A percentile compares a stretch with the other conserved stretches of the same genome.
Evolutionary conservation across 495 filamentous ascomycete species (phyloP).

Genomic region (Penicillium pulvis): DNA sequence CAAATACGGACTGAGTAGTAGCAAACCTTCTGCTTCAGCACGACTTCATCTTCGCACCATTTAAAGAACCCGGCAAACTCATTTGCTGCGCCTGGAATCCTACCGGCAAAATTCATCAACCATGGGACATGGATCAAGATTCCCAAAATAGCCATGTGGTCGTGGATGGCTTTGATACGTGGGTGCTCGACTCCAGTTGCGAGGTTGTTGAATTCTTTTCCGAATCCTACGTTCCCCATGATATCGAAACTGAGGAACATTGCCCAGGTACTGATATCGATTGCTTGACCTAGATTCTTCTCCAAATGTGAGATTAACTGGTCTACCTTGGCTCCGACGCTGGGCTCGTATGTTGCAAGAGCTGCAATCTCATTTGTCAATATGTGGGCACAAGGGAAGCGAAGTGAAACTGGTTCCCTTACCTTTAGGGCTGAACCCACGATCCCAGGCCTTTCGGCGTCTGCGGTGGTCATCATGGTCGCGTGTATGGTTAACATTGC

Average conservation of each 20-base stretch:
- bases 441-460: slow-evolving; percentile 41
- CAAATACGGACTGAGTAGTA: neutral
- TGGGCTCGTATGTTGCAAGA: neutral
- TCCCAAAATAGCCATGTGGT: slow-evolving; percentile 17
- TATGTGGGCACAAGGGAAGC: neutral
- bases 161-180: slow-evolving; percentile 44
- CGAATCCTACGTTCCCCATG: slow-evolving; percentile 20
- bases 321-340: neutral
- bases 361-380: neutral
- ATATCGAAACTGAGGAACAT: slow-evolving; percentile 22
- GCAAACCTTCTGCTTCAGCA: neutral
- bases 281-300: neutral
- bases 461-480: slow-evolving; percentile 27
- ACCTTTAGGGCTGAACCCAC: slow-evolving; percentile 35
- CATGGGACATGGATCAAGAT: slow-evolving; percentile 1
- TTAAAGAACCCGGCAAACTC: neutral
- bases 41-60: slow-evolving; percentile 6
- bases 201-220: slow-evolving; percentile 20
- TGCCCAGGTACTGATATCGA: slow-evolving; percentile 14
- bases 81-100: slow-evolving; percentile 5
- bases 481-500: slow-evolving; percentile 29
- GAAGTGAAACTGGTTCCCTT: neutral
- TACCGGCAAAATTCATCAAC: neutral
- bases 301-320: slow-evolving; percentile 8
- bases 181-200: slow-evolving; percentile 47